Percentiles rank a stretch among this genome's conserved stretches.
Conservation (phyloP, 2,329 filamentous ascomycete genomes). For the Tolypocladium tropicale region DNA sequence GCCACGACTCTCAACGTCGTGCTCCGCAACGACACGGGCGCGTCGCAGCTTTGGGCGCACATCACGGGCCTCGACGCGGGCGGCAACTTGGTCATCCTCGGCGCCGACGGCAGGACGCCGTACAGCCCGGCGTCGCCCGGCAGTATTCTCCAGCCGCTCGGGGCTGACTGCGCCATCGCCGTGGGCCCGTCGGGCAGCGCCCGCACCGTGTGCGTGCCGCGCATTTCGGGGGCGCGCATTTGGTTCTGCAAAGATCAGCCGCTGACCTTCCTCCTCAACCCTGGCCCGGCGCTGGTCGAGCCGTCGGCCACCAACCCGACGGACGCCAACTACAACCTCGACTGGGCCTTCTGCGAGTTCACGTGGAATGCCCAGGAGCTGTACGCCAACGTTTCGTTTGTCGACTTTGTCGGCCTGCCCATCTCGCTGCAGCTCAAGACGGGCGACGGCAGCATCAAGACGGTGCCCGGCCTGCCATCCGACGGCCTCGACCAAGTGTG, state of each 20-base stretch:
- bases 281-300: conserved; percentile 62
- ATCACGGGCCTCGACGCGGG: conserved; percentile 55
- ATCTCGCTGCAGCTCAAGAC: conserved; percentile 45
- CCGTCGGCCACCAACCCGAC: conserved; percentile 58
- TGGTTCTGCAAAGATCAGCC: conserved; percentile 56
- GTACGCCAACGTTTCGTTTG: conserved; percentile 61
- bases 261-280: conserved; percentile 61
- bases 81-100: conserved; percentile 49
- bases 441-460: conserved; percentile 30
- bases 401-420: conserved; percentile 65
- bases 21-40: conserved; percentile 55
- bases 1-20: conserved; percentile 41
- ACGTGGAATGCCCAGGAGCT: conserved; percentile 52
- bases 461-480: conserved; percentile 37
- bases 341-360: conserved; percentile 62
- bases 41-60: conserved; percentile 50
- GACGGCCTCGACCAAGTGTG: conserved; percentile 37
- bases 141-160: conserved; percentile 37
- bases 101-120: conserved; percentile 53
- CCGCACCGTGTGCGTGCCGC: conserved; percentile 54
- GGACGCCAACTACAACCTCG: conserved; percentile 50
- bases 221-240: conserved; percentile 59
- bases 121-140: conserved; percentile 55
- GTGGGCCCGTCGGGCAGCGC: conserved; percentile 52
- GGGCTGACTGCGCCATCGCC: conserved; percentile 49